Evolutionary conservation across 768 basidiomycete genomes (phyloP), one percentile per base, ranked within the genome.

Genomic region (Flagelloscypha sp.): DNA sequence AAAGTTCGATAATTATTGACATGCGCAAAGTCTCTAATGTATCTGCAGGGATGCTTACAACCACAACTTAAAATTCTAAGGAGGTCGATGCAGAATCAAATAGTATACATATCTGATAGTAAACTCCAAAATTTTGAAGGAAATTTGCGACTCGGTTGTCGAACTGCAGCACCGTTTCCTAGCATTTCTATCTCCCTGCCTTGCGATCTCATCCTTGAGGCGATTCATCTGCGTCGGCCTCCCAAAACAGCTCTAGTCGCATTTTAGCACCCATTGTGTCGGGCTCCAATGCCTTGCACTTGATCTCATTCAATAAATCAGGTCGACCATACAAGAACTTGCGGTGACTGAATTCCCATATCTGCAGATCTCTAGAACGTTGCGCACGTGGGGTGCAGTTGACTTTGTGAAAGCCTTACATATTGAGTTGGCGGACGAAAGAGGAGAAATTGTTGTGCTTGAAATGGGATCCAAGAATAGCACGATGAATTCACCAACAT

Each of bases 331-430:
- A 79, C 15, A 86, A 64, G 57, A 90, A 89, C 49, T 87, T 85
- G 56, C 78, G 77, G 54, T 92, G 87, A 4, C 81, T 84, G 56
- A 92, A 89, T 53, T 89, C 86, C 84, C 85, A 88, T 3, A 77
- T 82, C 57, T 89, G 84, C 23, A 80, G 76, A 49, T 85, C 79
- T 9, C 79, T 71, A 9, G 84, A 82, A 44, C 84, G 75, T 52
- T 87, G 82, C 5, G 85, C 81, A 31, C 87, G 80, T 17, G 85
- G 85, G 4, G 85, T 85, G 7, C n/a, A 24, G 44, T 59, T 52
- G 23, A 70, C 84, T 67, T 94, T 94, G 69, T 93, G 90, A 47
- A 94, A 94, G 59, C 93, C 90, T 54, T 94, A 94, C 57, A 93
- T 94, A 70, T 94, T 94, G 22, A 94, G 68, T 57, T 94, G 90